Evolutionary conservation across 345 rosid genomes (phyloP).

Genomic region (Bretschneidera sinensis): DNA sequence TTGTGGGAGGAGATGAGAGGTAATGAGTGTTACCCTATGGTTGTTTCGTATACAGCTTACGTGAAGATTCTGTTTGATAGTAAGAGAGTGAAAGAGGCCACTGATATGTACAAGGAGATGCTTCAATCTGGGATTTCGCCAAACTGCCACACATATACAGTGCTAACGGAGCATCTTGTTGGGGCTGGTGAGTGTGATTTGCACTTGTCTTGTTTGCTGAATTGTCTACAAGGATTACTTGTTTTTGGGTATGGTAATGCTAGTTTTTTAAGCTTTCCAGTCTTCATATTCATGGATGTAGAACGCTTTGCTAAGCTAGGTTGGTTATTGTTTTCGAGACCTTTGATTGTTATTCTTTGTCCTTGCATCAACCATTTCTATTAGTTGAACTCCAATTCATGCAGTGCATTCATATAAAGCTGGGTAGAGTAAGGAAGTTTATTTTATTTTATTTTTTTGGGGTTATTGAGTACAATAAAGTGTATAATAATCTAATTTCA

Average conservation of each 20-base stretch:
- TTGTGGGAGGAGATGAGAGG: constrained; percentile 74
- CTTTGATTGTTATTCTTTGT: not conserved
- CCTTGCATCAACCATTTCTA: too few species aligned
- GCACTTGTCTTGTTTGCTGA: constrained; percentile 37
- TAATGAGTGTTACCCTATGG: constrained; percentile 44
- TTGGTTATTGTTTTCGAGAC: not conserved
- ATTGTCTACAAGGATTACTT: too few species aligned
- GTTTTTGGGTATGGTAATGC: not conserved
- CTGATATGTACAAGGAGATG: constrained; percentile 69
- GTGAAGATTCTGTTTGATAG: constrained; percentile 69
- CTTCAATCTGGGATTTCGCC: constrained; percentile 51
- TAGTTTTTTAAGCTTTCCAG: too few species aligned
- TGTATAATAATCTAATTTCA: too few species aligned
- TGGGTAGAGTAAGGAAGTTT: too few species aligned
- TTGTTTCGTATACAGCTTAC: constrained; percentile 78
- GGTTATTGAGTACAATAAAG: too few species aligned
- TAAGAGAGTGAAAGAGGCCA: constrained; percentile 57
- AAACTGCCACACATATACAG: constrained; percentile 77
- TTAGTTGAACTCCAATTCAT: too few species aligned
- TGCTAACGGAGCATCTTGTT: constrained; percentile 68
- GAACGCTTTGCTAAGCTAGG: not conserved
- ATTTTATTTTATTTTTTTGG: too few species aligned
- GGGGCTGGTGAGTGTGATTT: constrained; percentile 40
- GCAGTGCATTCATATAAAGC: too few species aligned
- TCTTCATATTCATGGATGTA: not conserved